Evolutionary conservation across 192 early-diverging fungal genomes (phyloP), one percentile per base, ranked within the genome.

Genomic region (Paraglomus brasilianum): DNA sequence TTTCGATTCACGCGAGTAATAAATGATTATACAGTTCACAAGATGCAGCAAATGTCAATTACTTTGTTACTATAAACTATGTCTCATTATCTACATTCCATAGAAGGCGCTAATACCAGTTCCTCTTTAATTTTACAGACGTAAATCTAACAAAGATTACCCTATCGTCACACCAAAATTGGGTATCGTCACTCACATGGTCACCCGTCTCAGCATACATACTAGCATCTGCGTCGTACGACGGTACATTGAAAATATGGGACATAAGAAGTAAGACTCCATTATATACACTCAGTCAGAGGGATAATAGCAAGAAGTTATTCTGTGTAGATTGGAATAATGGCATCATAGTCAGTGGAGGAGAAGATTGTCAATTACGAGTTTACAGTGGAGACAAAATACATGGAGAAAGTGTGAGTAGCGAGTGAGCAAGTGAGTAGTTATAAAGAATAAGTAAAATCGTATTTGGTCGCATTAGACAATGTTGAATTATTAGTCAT

Each of bases 211-310:
- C 85, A 36, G 78, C 81, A 40, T 92, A 86, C 75, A 85, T 87
- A 69, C 76, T 98, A 47, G 91, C 86, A 8, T 88, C 85, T 62
- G 91, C 87, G 38, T 95, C 93, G 38, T 93, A 96, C 72, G 97
- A 98, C 77, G 80, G 86, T 44, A 82, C 90, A 6, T 75, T 97
- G 62, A 90, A 91, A 73, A 85, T 98, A 22, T 98, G 95, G 95
- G 97, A 98, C 77, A 89, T 97, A 22, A 88, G 97, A 65, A 91
- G 89, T 75, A 89, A 87, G 65, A 89, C 86, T 5, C 86, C 93
- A 39, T 73, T 96, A 70, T 95, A 95, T 76, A 89, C 90, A 5
- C 73, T 96, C 43, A 62, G 67, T 8, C 69, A 76, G 24, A 55
- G 62, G 62, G 22, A 9, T 13, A 52, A 38, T 13, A 57, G 65